Evolutionary conservation across 176 grass and related monocot genomes (phyloP), one percentile per base, ranked within the genome.

Genomic region (Chloris gayana): DNA sequence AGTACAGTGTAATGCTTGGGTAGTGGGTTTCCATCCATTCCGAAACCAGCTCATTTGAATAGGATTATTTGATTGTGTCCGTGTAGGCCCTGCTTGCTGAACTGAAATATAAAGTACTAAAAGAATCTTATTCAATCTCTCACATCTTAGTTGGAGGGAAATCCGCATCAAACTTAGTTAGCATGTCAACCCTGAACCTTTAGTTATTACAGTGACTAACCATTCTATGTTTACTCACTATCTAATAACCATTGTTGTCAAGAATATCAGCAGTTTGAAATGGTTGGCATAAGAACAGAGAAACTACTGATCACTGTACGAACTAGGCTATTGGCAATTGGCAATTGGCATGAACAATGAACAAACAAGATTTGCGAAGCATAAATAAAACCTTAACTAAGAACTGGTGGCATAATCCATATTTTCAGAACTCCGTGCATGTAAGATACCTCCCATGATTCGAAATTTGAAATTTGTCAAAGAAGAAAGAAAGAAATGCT

Each of bases 91-190:
- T 76, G 9, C 66, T 35, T 53, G 54, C 30, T 42, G 41, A 42
- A 32, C 34, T 54, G 56, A 81, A 83, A 34, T 72, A 13, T 32
- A 7, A 64, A 50, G 13, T 51, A 6, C 22, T 75, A 22, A 9
- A 64, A 4, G 37, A 46, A 6, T 19, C 11, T 67, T 38, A 69
- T 32, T 29, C 41, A 80, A 66, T 26, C 17, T 76, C 14, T 38
- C 15, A 15, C 35, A 22, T 34, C 56, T 39, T 72, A 85, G 77
- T 77, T 85, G 87, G 82, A 81, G 77, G 81, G n/a, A 82, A 82
- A 82, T 85, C 83, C 2, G 64, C 46, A 73, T 85, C 77, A 72
- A 17, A 26, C 24, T 57, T 33, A 30, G 49, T 39, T 67, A 65
- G 47, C 61, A 44, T 67, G 45, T 27, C 60, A 9, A 7, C 13